Evolutionary conservation across 179 eudicot species (phyloP), one percentile per base, ranked within the genome.

Genomic region (Beta lomatogona): DNA sequence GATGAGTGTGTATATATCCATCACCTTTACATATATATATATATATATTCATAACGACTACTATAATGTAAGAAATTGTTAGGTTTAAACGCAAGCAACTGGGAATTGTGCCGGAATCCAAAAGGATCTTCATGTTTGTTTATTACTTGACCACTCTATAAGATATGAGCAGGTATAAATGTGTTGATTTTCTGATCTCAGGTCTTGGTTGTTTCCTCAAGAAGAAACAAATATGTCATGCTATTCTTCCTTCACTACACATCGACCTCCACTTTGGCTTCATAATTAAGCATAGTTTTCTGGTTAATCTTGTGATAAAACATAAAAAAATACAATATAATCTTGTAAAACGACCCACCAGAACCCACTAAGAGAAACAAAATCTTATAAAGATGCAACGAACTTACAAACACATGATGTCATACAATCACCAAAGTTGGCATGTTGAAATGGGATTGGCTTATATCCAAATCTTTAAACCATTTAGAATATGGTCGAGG

Each of bases 161-260:
- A 64, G 44, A 46, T 21, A 46, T 63, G 75, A 48, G 84, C 77
- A 82, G 77, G 71, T 82, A 41, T 77, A 48, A 9, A 60, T 60
- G 58, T 76, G 50, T 77, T 55, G 66, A 70, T 59, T 53, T 77
- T 15, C 71, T 52, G 44, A 68, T 60, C 52, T 48, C 71, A 60
- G 19, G 6, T 36, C 57, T 31, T 77, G 75, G 84, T 82, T 82
- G 73, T 36, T 71, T 82, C 77, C 81, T 82, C 15, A 70, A 31
- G 55, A 82, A 76, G 77, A 50, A 67, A 28, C 80, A 82, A 77
- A 82, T n/a, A 48, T 60, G 74, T 36, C 36, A 73, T 57, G 48
- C 19, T n/a, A 59, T 59, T 16, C n/a, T 6, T 67, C 55, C 15
- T 73, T 54, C 65, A 48, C 72, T 53, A 64, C 77, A 31, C 50